Conservation (phyloP, 106 monocot genomes). For the Dendrobium nobile region DNA sequence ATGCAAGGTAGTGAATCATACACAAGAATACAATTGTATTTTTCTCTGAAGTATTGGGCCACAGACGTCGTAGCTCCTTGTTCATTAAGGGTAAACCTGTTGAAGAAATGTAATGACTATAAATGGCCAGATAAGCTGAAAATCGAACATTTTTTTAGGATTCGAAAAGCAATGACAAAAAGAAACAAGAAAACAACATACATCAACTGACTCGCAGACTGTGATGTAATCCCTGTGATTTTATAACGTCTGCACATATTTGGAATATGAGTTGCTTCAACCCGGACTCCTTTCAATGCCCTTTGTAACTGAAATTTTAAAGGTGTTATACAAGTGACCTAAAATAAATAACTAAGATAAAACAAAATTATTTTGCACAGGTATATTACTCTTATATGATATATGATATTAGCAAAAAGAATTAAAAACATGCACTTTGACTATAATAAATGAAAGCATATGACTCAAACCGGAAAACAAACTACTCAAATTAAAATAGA, state of each 20-base stretch:
- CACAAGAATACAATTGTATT: constrained; percentile 10
- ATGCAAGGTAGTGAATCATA: constrained; percentile 25
- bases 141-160: background rate
- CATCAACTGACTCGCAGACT: constrained; percentile 30
- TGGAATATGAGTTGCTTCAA: constrained; percentile 26
- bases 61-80: constrained; percentile 12
- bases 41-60: constrained; percentile 24
- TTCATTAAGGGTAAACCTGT: constrained; percentile 22
- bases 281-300: constrained; percentile 39
- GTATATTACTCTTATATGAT: background rate
- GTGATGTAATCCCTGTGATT: constrained; percentile 37
- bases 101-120: background rate
- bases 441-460: background rate
- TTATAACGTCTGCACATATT: constrained; percentile 25
- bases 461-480: background rate
- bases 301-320: constrained; percentile 32
- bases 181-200: background rate
- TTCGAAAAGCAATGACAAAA: background rate
- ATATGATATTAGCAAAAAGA: background rate
- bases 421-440: background rate
- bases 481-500: background rate
- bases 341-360: background rate
- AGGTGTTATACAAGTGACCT: background rate
- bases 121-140: background rate
- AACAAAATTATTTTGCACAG: background rate